Percentiles rank a stretch among this genome's conserved stretches.
Evolutionary conservation across 2,329 filamentous ascomycete species (phyloP).

Genomic region (Hypoxylon sp.): DNA sequence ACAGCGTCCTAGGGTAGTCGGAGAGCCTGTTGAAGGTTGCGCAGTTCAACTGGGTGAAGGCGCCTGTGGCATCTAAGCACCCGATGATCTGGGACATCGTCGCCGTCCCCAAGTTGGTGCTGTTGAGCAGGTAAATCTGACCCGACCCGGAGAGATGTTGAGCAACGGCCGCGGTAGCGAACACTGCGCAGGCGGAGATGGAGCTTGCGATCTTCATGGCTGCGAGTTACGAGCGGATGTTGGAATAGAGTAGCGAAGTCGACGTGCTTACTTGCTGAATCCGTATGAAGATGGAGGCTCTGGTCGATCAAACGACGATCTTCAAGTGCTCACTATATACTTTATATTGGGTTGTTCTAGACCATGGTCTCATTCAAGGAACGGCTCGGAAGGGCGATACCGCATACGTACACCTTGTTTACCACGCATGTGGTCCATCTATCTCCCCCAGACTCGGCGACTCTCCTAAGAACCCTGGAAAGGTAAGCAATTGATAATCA

Average conservation of each 20-base stretch:
- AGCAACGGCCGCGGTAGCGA: constrained; percentile 9
- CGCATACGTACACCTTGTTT: constrained; percentile 5
- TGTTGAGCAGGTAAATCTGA: constrained; percentile 28
- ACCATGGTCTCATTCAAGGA: background rate
- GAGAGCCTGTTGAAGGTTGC: constrained; percentile 25
- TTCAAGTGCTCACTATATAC: constrained; percentile 15
- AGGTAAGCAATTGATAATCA: constrained; percentile 33
- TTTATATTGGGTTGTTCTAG: background rate
- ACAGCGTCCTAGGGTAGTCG: constrained; percentile 11
- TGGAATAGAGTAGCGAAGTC: background rate
- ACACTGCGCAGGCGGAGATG: constrained; percentile 13
- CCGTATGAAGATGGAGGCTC: background rate
- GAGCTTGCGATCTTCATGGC: constrained; percentile 24
- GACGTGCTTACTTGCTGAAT: background rate
- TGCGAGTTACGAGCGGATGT: too few species aligned
- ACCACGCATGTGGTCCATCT: too few species aligned
- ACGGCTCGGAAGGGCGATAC: constrained; percentile 7
- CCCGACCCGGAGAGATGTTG: constrained; percentile 29
- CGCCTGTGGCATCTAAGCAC: constrained; percentile 22
- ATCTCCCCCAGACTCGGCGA: constrained; percentile 15
- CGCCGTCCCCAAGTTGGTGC: constrained; percentile 13
- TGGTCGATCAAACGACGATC: constrained; percentile 1
- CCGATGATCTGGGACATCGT: constrained; percentile 17
- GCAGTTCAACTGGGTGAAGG: constrained; percentile 17
- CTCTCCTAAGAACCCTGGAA: background rate